Evolutionary conservation across 257 asterid species (phyloP).

Genomic region (Nemophila menziesii): DNA sequence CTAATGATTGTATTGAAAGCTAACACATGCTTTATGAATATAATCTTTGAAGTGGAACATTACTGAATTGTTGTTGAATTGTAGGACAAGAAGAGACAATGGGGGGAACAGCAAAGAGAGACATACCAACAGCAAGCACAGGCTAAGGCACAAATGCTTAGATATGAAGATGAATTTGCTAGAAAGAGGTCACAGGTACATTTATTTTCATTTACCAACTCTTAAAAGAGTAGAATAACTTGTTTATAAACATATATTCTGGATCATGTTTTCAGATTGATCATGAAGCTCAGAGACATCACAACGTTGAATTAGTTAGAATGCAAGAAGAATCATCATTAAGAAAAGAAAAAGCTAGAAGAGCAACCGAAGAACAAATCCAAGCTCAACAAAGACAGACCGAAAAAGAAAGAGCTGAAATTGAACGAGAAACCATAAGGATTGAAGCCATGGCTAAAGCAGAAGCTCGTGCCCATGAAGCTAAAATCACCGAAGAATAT

Average conservation of each 20-base stretch:
- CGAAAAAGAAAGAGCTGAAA: conserved; percentile 90
- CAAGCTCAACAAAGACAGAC: conserved; percentile 89
- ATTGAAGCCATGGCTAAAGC: conserved; percentile 92
- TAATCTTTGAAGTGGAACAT: no score
- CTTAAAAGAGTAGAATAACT: conserved; percentile 3
- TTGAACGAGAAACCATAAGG: conserved; percentile 80
- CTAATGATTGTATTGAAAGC: background rate
- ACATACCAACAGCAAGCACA: conserved; percentile 77
- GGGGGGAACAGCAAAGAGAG: conserved; percentile 91
- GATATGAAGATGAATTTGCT: conserved; percentile 88
- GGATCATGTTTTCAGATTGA: conserved; percentile 48
- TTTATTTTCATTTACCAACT: no score
- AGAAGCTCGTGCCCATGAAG: conserved; percentile 90
- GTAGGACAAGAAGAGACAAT: conserved; percentile 74
- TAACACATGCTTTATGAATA: no score
- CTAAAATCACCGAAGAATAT: conserved; percentile 84
- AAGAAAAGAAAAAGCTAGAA: conserved; percentile 81
- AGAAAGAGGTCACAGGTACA: conserved; percentile 86
- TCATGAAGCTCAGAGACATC: conserved; percentile 76
- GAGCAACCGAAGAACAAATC: conserved; percentile 93
- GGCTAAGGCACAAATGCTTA: conserved; percentile 81
- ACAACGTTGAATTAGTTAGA: conserved; percentile 70
- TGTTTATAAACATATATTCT: conserved; percentile 6
- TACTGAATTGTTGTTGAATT: background rate
- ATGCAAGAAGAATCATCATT: conserved; percentile 92